Percentiles rank a stretch among this genome's conserved stretches.
Conservation (phyloP, 768 basidiomycete species). For the Lentinula aciculospora region DNA sequence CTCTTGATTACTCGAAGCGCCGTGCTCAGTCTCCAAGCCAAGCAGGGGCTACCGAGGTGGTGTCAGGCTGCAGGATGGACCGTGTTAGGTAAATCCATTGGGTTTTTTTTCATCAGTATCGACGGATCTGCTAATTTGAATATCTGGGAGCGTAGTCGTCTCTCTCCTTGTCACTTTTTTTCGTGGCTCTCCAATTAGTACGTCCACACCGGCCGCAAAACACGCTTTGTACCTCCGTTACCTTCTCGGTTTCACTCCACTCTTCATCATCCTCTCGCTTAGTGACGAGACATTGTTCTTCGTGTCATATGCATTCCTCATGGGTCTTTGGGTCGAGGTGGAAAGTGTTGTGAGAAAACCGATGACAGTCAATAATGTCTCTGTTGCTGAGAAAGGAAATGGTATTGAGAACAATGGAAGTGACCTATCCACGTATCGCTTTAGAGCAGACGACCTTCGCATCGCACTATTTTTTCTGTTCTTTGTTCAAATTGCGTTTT, state of each 20-base stretch:
- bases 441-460: slow-evolving; percentile 58
- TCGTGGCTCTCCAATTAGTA: slow-evolving; percentile 6
- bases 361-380: slow-evolving; percentile 5
- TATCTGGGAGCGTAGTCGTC: slow-evolving; percentile 37
- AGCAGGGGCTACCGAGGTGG: slow-evolving; percentile 53
- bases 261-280: slow-evolving; percentile 77
- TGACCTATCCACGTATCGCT: slow-evolving; percentile 26
- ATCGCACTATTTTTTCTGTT: slow-evolving; percentile 80
- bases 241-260: slow-evolving; percentile 69
- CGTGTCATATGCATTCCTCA: slow-evolving; percentile 54
- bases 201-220: background rate
- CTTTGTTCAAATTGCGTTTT: slow-evolving; percentile 84
- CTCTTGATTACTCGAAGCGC: slow-evolving; percentile 57
- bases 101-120: no score
- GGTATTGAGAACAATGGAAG: background rate
- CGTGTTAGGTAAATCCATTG: slow-evolving; percentile 56
- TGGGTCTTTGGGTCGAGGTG: slow-evolving; percentile 64
- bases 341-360: slow-evolving; percentile 35
- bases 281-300: slow-evolving; percentile 81
- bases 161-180: slow-evolving; percentile 50
- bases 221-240: slow-evolving; percentile 37
- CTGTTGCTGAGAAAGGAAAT: slow-evolving; percentile 11
- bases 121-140: no score
- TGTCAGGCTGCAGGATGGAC: slow-evolving; percentile 66
- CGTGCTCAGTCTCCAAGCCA: slow-evolving; percentile 54